phyloP scores from a whole-genome alignment of 1,284 basidiomycete genomes.

The Trametes sp. region DNA sequence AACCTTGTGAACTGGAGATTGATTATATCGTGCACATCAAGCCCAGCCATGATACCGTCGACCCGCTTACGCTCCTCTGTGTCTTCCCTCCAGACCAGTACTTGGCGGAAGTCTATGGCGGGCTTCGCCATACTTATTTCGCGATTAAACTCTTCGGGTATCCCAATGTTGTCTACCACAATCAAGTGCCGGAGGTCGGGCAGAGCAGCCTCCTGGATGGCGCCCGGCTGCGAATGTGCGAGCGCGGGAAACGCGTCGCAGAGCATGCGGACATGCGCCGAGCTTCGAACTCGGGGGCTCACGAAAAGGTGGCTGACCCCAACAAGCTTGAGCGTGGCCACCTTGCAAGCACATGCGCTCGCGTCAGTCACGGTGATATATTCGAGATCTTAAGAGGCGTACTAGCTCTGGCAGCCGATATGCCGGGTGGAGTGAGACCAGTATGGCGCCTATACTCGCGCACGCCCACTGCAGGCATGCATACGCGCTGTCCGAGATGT shows the following conservation, averaged over 20 bases:
- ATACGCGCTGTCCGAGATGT: conserved; percentile 63
- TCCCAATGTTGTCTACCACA: conserved; percentile 68
- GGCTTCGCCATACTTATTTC: conserved; percentile 55
- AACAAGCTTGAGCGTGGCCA: conserved; percentile 68
- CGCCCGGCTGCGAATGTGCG: conserved; percentile 55
- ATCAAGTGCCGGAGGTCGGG: conserved; percentile 72
- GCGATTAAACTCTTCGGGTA: conserved; percentile 46
- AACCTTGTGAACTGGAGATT: conserved; percentile 88
- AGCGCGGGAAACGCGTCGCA: conserved; percentile 67
- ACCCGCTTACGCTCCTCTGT: conserved; percentile 50
- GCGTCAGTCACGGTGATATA: not conserved
- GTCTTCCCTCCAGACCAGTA: conserved; percentile 67
- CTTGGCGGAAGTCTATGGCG: conserved; percentile 71
- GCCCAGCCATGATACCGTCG: conserved; percentile 47
- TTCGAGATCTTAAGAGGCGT: conserved; percentile 38
- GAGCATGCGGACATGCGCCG: conserved; percentile 68
- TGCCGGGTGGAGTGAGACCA: conserved; percentile 86
- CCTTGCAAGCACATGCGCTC: conserved; percentile 46
- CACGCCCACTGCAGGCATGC: conserved; percentile 86
- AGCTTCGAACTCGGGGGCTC: conserved; percentile 72
- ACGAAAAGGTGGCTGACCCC: conserved; percentile 77
- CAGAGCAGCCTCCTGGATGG: conserved; percentile 64
- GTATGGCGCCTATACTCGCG: conserved; percentile 79
- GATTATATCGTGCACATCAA: conserved; percentile 73
- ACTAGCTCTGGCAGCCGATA: conserved; percentile 79